Conservation (phyloP, 106 monocot species). For the Posidonia australis region DNA sequence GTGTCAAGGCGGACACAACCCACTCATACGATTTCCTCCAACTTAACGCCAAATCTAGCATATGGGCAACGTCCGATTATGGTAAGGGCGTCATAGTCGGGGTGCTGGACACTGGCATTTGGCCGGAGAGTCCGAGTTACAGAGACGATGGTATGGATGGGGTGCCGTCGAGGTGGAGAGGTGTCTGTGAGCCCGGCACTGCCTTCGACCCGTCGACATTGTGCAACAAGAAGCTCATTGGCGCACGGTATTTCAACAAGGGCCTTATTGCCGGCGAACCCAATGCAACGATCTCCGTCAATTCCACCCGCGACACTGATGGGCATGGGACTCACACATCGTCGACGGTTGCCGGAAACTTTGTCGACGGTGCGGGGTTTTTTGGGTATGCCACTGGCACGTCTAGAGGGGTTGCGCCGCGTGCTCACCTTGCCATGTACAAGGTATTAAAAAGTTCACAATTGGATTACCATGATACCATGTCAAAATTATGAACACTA, state of each 20-base stretch:
- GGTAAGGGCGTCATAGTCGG: slow-evolving; percentile 46
- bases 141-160: slow-evolving; percentile 28
- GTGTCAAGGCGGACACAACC: slow-evolving; percentile 35
- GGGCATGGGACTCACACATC: slow-evolving; percentile 91
- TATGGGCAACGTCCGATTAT: slow-evolving; percentile 31
- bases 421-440: slow-evolving; percentile 49
- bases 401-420: slow-evolving; percentile 49
- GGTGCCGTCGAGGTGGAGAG: slow-evolving; percentile 40
- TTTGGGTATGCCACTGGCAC: slow-evolving; percentile 51
- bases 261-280: slow-evolving; percentile 25
- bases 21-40: slow-evolving; percentile 42
- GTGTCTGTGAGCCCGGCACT: slow-evolving; percentile 31
- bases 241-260: slow-evolving; percentile 45
- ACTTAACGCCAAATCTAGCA: slow-evolving; percentile 20
- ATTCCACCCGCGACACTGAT: slow-evolving; percentile 45
- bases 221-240: slow-evolving; percentile 68
- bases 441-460: slow-evolving; percentile 21
- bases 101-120: slow-evolving; percentile 41
- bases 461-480: background rate
- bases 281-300: slow-evolving; percentile 24
- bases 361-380: slow-evolving; percentile 27
- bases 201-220: slow-evolving; percentile 15
- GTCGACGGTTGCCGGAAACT: slow-evolving; percentile 51
- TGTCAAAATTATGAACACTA: too few relatives aligned
- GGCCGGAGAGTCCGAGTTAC: slow-evolving; percentile 57